phyloP scores from a whole-genome alignment of 2,329 filamentous ascomycete species.

The Ciborinia camelliae region DNA sequence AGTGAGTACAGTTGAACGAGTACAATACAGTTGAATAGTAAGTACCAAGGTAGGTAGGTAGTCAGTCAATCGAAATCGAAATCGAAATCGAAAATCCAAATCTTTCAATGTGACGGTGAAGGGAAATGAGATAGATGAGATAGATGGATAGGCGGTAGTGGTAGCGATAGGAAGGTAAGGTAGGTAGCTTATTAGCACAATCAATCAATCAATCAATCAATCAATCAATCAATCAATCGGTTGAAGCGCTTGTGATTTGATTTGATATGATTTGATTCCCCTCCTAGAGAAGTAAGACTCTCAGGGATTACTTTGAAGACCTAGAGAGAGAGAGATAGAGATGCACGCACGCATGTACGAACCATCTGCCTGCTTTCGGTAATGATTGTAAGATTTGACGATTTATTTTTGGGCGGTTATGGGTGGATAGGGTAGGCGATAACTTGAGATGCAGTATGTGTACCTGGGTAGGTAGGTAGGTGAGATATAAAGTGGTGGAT shows the following conservation, averaged over 20 bases:
- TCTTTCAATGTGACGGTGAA: constrained; percentile 22
- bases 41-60: too few species aligned
- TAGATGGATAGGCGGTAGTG: background rate
- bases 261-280: background rate
- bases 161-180: background rate
- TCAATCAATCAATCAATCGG: constrained; percentile 22
- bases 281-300: too few species aligned
- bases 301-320: too few species aligned
- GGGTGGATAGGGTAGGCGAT: constrained; percentile 9
- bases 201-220: constrained; percentile 3
- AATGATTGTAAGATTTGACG: constrained; percentile 9
- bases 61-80: too few species aligned
- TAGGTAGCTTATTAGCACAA: constrained; percentile 22
- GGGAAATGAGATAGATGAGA: too few species aligned
- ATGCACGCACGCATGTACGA: too few species aligned
- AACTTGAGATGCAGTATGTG: too few species aligned
- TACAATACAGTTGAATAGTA: too few species aligned
- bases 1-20: too few species aligned
- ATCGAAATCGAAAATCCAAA: too few species aligned
- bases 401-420: background rate
- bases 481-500: too few species aligned
- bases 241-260: constrained; percentile 25
- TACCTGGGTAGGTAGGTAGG: too few species aligned
- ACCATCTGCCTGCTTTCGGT: constrained; percentile 7
- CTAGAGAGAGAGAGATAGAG: background rate